Percentiles rank a stretch among this genome's conserved stretches.
phyloP scores from a whole-genome alignment of 495 filamentous ascomycete species.

The Rhizodiscina lignyota region DNA sequence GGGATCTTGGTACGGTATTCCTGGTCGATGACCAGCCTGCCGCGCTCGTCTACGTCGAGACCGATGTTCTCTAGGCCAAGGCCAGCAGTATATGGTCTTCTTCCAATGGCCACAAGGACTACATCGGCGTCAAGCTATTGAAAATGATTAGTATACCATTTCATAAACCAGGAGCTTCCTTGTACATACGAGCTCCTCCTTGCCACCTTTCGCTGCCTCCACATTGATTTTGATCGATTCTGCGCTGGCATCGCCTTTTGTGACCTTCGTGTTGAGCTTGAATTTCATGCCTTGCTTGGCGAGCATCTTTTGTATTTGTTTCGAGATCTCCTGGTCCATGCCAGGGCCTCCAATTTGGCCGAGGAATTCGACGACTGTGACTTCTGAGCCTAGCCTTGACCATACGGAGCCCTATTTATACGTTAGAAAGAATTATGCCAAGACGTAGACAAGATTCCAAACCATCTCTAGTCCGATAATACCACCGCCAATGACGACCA shows the following conservation, averaged over 20 bases:
- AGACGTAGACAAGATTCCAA: constrained; percentile 1
- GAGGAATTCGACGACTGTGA: constrained; percentile 94
- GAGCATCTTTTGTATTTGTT: constrained; percentile 81
- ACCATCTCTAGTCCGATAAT: constrained; percentile 99
- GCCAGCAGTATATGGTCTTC: constrained; percentile 81
- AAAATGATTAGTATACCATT: constrained; percentile 3
- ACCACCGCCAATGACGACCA: constrained; percentile 95
- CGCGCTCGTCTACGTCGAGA: constrained; percentile 82
- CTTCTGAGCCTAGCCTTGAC: constrained; percentile 81
- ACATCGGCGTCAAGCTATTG: constrained; percentile 79
- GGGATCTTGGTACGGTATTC: constrained; percentile 95
- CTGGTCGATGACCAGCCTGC: constrained; percentile 89
- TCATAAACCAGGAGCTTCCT: constrained; percentile 4
- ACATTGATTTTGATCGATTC: constrained; percentile 62
- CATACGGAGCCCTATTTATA: constrained; percentile 77
- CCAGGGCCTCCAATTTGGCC: constrained; percentile 93
- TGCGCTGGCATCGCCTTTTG: constrained; percentile 62
- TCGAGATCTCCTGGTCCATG: constrained; percentile 91
- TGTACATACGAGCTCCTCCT: constrained; percentile 61
- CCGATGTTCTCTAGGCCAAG: constrained; percentile 89
- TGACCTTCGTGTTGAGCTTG: constrained; percentile 92
- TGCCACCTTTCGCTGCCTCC: constrained; percentile 92
- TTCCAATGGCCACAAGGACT: constrained; percentile 91
- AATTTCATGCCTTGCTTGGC: constrained; percentile 97
- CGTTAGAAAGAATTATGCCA: too few species aligned